A percentile compares a stretch with the other conserved stretches of the same genome.
Evolutionary conservation across 345 rosid species (phyloP).

Genomic region (Citrus maxima): DNA sequence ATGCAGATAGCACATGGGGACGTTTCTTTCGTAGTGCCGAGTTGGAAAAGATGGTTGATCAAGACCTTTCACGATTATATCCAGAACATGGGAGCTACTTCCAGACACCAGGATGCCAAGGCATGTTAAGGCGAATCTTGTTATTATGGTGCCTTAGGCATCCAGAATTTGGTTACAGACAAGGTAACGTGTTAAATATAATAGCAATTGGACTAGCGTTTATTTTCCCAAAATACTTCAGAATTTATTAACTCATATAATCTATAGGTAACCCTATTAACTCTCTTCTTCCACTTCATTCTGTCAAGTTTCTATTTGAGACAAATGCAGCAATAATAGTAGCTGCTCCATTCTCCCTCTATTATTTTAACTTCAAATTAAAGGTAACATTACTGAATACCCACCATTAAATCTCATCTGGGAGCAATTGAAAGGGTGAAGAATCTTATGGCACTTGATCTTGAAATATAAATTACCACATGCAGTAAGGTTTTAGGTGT

Average conservation of each 20-base stretch:
- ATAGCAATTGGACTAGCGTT: neutral
- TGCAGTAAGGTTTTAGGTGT: neutral
- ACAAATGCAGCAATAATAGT: neutral
- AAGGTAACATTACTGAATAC: neutral
- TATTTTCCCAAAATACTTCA: neutral
- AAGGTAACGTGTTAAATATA: slow-evolving; percentile 46
- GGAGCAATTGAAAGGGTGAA: neutral
- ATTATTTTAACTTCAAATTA: neutral
- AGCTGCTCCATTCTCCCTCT: neutral
- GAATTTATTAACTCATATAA: neutral
- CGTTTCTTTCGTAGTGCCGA: slow-evolving; percentile 92
- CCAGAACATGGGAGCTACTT: slow-evolving; percentile 94
- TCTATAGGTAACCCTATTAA: neutral
- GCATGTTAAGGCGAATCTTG: slow-evolving; percentile 84
- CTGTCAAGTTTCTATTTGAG: neutral
- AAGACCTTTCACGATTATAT: slow-evolving; percentile 88
- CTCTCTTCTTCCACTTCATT: neutral
- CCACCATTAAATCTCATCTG: neutral
- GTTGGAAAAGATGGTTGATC: slow-evolving; percentile 90
- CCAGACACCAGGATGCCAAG: slow-evolving; percentile 95
- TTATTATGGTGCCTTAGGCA: slow-evolving; percentile 93
- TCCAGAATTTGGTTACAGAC: slow-evolving; percentile 80
- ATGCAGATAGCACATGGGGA: slow-evolving; percentile 94
- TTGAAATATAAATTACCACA: neutral
- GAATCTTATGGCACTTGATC: neutral